Evolutionary conservation across 2,329 filamentous ascomycete species (phyloP).

Genomic region (Microdochium bolleyi): DNA sequence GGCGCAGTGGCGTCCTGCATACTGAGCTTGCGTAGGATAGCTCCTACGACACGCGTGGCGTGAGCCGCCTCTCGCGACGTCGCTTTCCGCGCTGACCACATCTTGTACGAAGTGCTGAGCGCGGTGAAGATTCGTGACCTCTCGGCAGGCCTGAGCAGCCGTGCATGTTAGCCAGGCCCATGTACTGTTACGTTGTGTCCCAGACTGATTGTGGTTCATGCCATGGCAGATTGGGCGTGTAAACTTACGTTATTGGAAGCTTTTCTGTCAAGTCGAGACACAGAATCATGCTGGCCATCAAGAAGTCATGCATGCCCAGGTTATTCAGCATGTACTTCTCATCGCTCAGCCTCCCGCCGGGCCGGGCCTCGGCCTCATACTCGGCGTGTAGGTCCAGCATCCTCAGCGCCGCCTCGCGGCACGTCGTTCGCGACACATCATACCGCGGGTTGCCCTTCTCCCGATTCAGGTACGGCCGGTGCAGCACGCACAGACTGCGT

Average conservation of each 20-base stretch:
- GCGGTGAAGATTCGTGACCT: conserved; percentile 25
- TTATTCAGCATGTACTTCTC: conserved; percentile 46
- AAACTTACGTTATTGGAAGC: conserved; percentile 24
- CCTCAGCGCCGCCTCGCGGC: conserved; percentile 32
- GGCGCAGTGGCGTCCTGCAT: conserved; percentile 13
- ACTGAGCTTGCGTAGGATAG: conserved; percentile 30
- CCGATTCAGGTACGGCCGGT: conserved; percentile 35
- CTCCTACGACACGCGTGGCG: conserved; percentile 31
- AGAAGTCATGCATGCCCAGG: conserved; percentile 46
- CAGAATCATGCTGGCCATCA: conserved; percentile 52
- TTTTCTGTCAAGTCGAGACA: conserved; percentile 41
- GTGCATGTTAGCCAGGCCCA: background rate
- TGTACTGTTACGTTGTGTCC: background rate
- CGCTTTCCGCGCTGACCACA: conserved; percentile 30
- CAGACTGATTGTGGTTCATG: no score
- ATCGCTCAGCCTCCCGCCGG: conserved; percentile 41
- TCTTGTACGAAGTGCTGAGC: conserved; percentile 29
- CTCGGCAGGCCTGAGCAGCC: conserved; percentile 13
- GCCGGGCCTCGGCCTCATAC: conserved; percentile 33
- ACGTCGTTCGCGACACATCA: conserved; percentile 29
- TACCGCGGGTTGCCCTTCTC: conserved; percentile 28
- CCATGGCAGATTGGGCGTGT: background rate
- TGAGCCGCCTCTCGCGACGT: conserved; percentile 32
- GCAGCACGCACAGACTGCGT: conserved; percentile 40
- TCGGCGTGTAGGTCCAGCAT: conserved; percentile 39